Base-by-base conservation (phyloP, 768 basidiomycete species). In the Mrakia frigida region DNA sequence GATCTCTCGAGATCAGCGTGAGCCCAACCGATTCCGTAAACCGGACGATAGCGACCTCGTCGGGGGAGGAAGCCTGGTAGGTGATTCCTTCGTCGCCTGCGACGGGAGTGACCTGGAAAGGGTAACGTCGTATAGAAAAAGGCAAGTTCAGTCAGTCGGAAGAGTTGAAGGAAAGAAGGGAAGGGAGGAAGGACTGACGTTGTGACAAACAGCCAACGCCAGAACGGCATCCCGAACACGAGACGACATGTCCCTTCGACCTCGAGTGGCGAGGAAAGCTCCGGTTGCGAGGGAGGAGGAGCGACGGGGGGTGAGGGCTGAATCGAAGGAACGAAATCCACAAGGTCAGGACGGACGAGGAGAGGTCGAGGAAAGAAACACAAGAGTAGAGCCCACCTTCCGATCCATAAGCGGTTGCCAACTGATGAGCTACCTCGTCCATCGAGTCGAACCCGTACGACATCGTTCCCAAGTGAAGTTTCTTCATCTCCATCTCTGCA, bases 401-500 rank as follows among this genome's bases (percentile, higher is more conserved):
- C 13, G 85, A 83, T 6, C 86, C 84, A 80, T 97, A 93, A 0
- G 95, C 91, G 70, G 90, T 85, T 21, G 89, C 88, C n/a, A 99
- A 86, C 80, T 98, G 93, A 85, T 93, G 92, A 1, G 90, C 88
- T 33, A 98, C 93, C 82, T 99, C 97, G 80, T 99, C 97, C 96
- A 99, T 98, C n/a, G 97, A 91, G 80, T 99, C 97, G 79, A 86
- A 90, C 1, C 93, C 95, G 81, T 95, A 99, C 0, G 93, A 95
- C 88, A 98, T 93, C 1, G 97, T 99, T 6, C 97, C 97, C 91
- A 98, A 93, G 81, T 98, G 97, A 39, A 99, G 86, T 82, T 97
- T 99, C 86, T 91, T 94, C 91, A 98, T 92, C 84, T 98, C 96
- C 97, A 99, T 99, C 82, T 98, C 96, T 98, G 83, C 6, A 52